phyloP scores from a whole-genome alignment of 768 basidiomycete species.

The Termitomyces sp. region DNA sequence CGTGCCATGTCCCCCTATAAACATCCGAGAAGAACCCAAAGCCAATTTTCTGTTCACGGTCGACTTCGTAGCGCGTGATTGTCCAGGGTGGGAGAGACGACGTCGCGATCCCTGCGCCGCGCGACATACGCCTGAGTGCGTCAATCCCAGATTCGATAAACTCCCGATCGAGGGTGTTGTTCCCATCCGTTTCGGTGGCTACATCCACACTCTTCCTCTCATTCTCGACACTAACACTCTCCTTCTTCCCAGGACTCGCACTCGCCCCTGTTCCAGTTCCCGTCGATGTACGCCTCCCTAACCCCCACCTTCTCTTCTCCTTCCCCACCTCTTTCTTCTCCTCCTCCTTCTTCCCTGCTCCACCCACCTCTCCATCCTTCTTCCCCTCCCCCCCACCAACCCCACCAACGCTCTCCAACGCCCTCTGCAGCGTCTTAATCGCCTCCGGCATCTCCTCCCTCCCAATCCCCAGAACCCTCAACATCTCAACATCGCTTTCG shows the following conservation, averaged over 20 bases:
- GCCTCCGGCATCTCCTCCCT: constrained; percentile 77
- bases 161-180: constrained; percentile 62
- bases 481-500: constrained; percentile 62
- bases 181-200: not conserved
- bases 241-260: not conserved
- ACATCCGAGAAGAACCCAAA: too few species aligned
- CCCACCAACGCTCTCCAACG: constrained; percentile 52
- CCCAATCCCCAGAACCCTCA: constrained; percentile 59
- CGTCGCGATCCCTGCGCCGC: too few species aligned
- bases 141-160: constrained; percentile 54
- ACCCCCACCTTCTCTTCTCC: not conserved
- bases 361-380: constrained; percentile 2
- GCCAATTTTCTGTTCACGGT: too few species aligned
- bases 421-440: constrained; percentile 75
- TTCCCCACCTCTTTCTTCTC: not conserved
- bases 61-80: too few species aligned
- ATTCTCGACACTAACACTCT: not conserved
- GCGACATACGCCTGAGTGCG: too few species aligned
- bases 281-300: not conserved
- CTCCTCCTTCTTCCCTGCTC: not conserved
- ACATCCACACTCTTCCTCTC: not conserved
- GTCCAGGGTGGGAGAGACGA: too few species aligned
- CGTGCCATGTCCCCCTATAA: too few species aligned
- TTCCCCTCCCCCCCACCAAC: constrained; percentile 24
- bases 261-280: too few species aligned